phyloP scores from a whole-genome alignment of 345 rosid genomes.

The Geranium rotundifolium region DNA sequence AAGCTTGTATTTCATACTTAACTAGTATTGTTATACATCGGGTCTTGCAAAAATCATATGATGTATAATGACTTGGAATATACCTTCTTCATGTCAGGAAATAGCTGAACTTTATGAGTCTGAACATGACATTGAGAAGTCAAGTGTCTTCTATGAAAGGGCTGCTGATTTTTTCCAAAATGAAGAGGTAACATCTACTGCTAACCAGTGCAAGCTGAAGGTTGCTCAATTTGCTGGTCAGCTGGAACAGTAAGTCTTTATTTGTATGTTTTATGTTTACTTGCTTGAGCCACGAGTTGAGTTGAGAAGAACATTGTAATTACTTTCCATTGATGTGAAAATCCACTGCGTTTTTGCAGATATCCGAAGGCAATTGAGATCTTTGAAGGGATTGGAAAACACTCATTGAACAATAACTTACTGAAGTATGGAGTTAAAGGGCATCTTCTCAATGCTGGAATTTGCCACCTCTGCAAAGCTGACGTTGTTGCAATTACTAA shows the following conservation, averaged over 20 bases:
- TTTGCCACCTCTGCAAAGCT: constrained; percentile 90
- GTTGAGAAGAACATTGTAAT: too few species aligned
- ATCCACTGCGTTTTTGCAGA: constrained; percentile 30
- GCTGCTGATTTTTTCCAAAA: constrained; percentile 75
- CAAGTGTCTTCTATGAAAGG: constrained; percentile 57
- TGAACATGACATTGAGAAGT: constrained; percentile 49
- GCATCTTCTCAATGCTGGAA: constrained; percentile 92
- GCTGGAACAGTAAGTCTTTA: constrained; percentile 62
- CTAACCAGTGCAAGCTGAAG: constrained; percentile 96
- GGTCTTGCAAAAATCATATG: too few species aligned
- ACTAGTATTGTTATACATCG: too few species aligned
- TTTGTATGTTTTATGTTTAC: background rate
- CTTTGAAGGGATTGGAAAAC: constrained; percentile 73
- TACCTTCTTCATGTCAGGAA: constrained; percentile 36
- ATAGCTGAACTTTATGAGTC: constrained; percentile 69
- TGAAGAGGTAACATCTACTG: constrained; percentile 85
- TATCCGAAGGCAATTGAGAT: constrained; percentile 82
- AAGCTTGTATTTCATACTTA: too few species aligned
- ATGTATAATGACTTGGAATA: too few species aligned
- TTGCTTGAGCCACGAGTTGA: too few species aligned
- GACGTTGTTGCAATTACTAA: constrained; percentile 79
- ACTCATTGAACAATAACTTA: constrained; percentile 67
- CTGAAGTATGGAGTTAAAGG: constrained; percentile 97
- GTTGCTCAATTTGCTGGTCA: constrained; percentile 94
- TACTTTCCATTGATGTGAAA: background rate